Base-by-base conservation (phyloP, 2,329 filamentous ascomycete genomes). In the Exophiala mesophila region DNA sequence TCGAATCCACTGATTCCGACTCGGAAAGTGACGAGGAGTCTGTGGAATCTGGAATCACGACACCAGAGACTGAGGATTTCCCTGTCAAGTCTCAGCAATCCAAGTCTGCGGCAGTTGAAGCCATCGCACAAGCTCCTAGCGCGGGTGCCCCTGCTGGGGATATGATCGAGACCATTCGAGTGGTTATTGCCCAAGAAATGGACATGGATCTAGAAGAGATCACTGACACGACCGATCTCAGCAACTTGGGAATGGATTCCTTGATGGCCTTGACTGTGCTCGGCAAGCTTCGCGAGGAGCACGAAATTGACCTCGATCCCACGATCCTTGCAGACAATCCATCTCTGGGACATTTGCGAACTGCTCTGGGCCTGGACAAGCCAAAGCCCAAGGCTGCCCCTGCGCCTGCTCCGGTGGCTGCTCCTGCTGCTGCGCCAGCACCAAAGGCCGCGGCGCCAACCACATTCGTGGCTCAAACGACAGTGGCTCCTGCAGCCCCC, bases 161-260 rank as follows among this genome's bases (percentile, higher is more conserved):
- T 26, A 63, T 59, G 43, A 62, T 66, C 50, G 62, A 61, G 45
- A 60, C 60, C 23, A 67, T 70, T 19, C 57, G 63, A n/a, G 52
- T 58, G 8, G 67, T 63, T 24, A 56, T 71, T 29, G 62, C 65
- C 2, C 63, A 68, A 35, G 66, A 70, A 41, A 70, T 70, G 49
- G 67, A 67, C 20, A 60, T 71, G 23, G 52, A 64, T 8, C 54
- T 64, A 2, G 58, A 59, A 7, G 68, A 70, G 30, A 59, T 71
- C 18, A 55, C 60, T 7, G 62, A 58, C 18, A 57, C 63, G 6
- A 62, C 62, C 8, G 67, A 68, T 41, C 57, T 71, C 29, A 60
- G 56, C 16, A 63, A 66, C 39, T 59, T 70, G 53, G 68, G 68
- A 4, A 66, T 71, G 58, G 68, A 71, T 44, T 70, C 68, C 3